Evolutionary conservation across 2,329 filamentous ascomycete species (phyloP).

Genomic region (Phyllosticta citriasiana): DNA sequence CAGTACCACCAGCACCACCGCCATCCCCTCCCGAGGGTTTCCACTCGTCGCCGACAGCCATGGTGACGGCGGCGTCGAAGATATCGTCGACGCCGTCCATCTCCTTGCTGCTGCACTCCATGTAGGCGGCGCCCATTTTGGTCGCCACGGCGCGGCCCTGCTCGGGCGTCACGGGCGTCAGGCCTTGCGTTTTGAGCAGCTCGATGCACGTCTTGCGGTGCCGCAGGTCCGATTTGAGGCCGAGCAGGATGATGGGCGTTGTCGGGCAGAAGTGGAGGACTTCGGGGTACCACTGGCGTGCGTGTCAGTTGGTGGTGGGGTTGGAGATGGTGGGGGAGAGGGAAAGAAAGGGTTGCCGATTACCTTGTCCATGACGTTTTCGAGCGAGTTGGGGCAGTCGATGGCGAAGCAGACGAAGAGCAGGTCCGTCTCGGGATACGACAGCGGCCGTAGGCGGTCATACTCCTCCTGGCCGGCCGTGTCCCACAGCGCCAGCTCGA

Average conservation of each 20-base stretch:
- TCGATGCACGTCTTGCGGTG: constrained; percentile 95
- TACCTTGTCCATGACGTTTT: constrained; percentile 99
- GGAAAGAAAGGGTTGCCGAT: constrained; percentile 14
- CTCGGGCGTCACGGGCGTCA: constrained; percentile 86
- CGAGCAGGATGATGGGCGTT: constrained; percentile 88
- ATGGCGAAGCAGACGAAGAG: constrained; percentile 99
- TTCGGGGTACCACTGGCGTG: constrained; percentile 86
- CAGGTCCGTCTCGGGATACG: constrained; percentile 94
- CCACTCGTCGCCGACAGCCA: constrained; percentile 66
- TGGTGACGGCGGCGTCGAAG: constrained; percentile 84
- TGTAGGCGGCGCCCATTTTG: constrained; percentile 91
- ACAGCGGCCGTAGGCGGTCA: constrained; percentile 86
- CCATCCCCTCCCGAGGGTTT: constrained; percentile 10
- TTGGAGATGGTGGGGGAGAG: neutral
- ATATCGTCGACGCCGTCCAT: constrained; percentile 94
- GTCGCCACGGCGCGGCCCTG: constrained; percentile 80
- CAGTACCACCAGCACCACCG: constrained; percentile 7
- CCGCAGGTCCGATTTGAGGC: constrained; percentile 93
- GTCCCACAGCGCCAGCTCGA: constrained; percentile 96
- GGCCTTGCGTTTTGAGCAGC: constrained; percentile 93
- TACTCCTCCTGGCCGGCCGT: constrained; percentile 98
- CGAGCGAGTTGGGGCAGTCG: constrained; percentile 93
- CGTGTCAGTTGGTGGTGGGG: neutral
- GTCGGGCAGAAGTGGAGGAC: constrained; percentile 98
- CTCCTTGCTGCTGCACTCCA: constrained; percentile 98